Percentiles rank a stretch among this genome's conserved stretches.
phyloP scores from a whole-genome alignment of 805 yeast genomes.

The Pichia cabralensis region DNA sequence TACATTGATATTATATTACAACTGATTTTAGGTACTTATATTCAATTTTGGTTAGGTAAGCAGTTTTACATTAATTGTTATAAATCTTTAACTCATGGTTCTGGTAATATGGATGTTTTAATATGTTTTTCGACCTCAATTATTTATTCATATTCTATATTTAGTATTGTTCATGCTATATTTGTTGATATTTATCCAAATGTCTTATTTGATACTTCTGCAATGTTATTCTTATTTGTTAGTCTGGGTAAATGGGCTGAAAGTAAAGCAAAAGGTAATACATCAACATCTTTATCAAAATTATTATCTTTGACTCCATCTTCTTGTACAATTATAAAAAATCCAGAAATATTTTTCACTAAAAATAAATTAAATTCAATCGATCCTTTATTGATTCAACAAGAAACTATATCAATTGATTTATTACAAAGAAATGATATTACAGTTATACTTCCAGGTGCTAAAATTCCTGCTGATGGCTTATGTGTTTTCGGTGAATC shows the following conservation, averaged over 20 bases:
- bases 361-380: constrained; percentile 2
- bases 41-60: constrained; percentile 59
- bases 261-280: constrained; percentile 85
- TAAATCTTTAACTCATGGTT: constrained; percentile 55
- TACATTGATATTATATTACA: constrained; percentile 55
- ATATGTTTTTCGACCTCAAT: constrained; percentile 75
- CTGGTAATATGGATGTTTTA: constrained; percentile 87
- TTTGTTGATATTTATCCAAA: constrained; percentile 45
- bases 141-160: constrained; percentile 65
- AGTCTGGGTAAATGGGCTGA: constrained; percentile 88
- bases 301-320: constrained; percentile 76
- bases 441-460: constrained; percentile 75
- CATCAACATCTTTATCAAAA: constrained; percentile 79
- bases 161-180: constrained; percentile 42
- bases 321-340: constrained; percentile 53
- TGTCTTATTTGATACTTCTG: constrained; percentile 75
- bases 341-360: constrained; percentile 17
- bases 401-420: constrained; percentile 56
- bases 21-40: constrained; percentile 43
- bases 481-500: constrained; percentile 64
- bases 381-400: constrained; percentile 21
- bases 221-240: constrained; percentile 77
- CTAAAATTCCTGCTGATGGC: constrained; percentile 90
- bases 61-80: constrained; percentile 57
- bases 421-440: constrained; percentile 70